Percentiles rank a stretch among this genome's conserved stretches.
Evolutionary conservation across 129 eudicot species (phyloP).

Genomic region (Kitagawia praeruptora): DNA sequence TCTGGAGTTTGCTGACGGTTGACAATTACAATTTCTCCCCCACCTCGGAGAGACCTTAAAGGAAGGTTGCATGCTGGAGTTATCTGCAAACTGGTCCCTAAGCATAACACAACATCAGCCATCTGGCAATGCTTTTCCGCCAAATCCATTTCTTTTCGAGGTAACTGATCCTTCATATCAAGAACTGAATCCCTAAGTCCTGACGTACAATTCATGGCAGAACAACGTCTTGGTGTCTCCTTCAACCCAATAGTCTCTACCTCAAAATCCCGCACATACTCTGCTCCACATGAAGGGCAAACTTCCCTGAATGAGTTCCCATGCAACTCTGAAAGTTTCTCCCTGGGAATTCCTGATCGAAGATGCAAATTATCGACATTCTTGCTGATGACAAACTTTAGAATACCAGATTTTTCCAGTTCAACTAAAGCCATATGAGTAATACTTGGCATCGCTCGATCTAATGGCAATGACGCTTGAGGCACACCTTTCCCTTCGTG

Average conservation of each 20-base stretch:
- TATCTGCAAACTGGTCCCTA: constrained; percentile 85
- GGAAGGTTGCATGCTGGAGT: constrained; percentile 86
- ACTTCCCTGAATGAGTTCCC: too few relatives aligned
- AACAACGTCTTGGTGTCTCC: constrained; percentile 55
- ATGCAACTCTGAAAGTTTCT: too few relatives aligned
- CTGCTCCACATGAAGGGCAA: too few relatives aligned
- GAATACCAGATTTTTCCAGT: constrained; percentile 71
- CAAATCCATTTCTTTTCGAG: constrained; percentile 45
- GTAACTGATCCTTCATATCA: constrained; percentile 73
- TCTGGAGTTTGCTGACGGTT: too few relatives aligned
- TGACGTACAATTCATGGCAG: constrained; percentile 37
- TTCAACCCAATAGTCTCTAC: constrained; percentile 61
- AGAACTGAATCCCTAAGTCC: constrained; percentile 54
- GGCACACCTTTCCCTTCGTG: constrained; percentile 90
- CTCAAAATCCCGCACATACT: constrained; percentile 59
- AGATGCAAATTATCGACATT: too few relatives aligned
- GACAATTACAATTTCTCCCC: constrained; percentile 65
- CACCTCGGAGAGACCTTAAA: constrained; percentile 44
- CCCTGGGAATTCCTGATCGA: too few relatives aligned
- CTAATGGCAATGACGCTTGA: constrained; percentile 88
- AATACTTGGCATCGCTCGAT: constrained; percentile 77
- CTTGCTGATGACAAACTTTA: constrained; percentile 93
- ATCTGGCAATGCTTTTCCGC: constrained; percentile 59
- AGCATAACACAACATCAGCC: constrained; percentile 54
- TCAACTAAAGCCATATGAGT: constrained; percentile 94